These are phyloP conservation scores for Solanum rostratum DNA, from an alignment of 257 asterid genomes.

Conservation along the genomic window DNA sequence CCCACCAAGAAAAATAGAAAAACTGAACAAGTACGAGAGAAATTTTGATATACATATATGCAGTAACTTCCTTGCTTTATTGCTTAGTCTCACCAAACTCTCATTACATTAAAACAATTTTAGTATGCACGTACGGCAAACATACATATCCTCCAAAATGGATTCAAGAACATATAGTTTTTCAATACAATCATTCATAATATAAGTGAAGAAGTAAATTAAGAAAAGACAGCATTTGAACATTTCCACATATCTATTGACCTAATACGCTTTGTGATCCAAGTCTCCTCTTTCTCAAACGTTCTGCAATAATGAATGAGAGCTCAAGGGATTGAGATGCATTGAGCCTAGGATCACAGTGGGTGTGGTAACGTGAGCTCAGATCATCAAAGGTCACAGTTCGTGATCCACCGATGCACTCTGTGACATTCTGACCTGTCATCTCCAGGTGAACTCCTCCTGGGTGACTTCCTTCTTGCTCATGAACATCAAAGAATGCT, in stretches of 20 bases:
- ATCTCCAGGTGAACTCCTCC: conserved; percentile 82
- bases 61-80: conserved; percentile 11
- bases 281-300: conserved; percentile 63
- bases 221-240: not conserved
- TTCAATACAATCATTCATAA: not conserved
- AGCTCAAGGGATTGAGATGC: conserved; percentile 80
- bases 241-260: not conserved
- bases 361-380: conserved; percentile 79
- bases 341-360: conserved; percentile 70
- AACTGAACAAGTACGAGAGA: not conserved
- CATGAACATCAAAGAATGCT: conserved; percentile 85
- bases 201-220: not conserved
- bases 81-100: conserved; percentile 10
- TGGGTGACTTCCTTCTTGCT: conserved; percentile 81
- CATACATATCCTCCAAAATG: not conserved
- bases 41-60: not conserved
- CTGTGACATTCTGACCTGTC: conserved; percentile 89
- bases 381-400: conserved; percentile 71
- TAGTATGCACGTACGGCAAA: conserved; percentile 16
- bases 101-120: conserved; percentile 7
- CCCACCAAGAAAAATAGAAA: not conserved
- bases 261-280: conserved; percentile 19
- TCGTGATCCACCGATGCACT: conserved; percentile 75
- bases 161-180: not conserved
- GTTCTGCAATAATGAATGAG: conserved; percentile 65